Conservation (phyloP, 2,329 filamentous ascomycete species). For the Fonsecaea pedrosoi region DNA sequence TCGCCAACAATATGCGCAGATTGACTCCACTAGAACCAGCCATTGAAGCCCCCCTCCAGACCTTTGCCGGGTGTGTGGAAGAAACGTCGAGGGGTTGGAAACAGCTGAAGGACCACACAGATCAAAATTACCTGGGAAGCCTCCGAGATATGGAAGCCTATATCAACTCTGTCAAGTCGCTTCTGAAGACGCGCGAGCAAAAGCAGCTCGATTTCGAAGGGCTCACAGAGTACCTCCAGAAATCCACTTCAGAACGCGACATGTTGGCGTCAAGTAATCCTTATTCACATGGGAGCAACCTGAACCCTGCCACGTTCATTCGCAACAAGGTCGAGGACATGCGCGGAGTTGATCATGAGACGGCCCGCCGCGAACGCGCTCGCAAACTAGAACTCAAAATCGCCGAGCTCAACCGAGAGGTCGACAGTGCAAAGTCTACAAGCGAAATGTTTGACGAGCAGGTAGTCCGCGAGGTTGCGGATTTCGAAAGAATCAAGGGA, state of each 20-base stretch:
- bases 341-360: slow-evolving; percentile 94
- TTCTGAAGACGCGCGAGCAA: slow-evolving; percentile 92
- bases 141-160: slow-evolving; percentile 96
- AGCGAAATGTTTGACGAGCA: slow-evolving; percentile 96
- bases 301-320: slow-evolving; percentile 82
- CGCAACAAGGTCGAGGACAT: slow-evolving; percentile 96
- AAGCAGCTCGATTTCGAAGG: slow-evolving; percentile 98
- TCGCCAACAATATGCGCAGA: slow-evolving; percentile 93
- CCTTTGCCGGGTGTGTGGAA: slow-evolving; percentile 85
- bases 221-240: slow-evolving; percentile 92
- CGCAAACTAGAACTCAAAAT: slow-evolving; percentile 92
- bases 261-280: slow-evolving; percentile 71
- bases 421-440: slow-evolving; percentile 83
- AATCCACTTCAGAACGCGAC: slow-evolving; percentile 86
- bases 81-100: slow-evolving; percentile 80
- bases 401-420: slow-evolving; percentile 86
- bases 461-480: slow-evolving; percentile 87
- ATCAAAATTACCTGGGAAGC: slow-evolving; percentile 92
- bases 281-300: slow-evolving; percentile 60
- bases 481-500: slow-evolving; percentile 97
- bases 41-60: slow-evolving; percentile 79
- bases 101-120: slow-evolving; percentile 85
- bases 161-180: slow-evolving; percentile 80
- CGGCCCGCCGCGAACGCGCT: slow-evolving; percentile 81
- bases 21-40: slow-evolving; percentile 88